Evolutionary conservation across 1,139 yeast species (phyloP).

Genomic region (Scheffersomyces titani): DNA sequence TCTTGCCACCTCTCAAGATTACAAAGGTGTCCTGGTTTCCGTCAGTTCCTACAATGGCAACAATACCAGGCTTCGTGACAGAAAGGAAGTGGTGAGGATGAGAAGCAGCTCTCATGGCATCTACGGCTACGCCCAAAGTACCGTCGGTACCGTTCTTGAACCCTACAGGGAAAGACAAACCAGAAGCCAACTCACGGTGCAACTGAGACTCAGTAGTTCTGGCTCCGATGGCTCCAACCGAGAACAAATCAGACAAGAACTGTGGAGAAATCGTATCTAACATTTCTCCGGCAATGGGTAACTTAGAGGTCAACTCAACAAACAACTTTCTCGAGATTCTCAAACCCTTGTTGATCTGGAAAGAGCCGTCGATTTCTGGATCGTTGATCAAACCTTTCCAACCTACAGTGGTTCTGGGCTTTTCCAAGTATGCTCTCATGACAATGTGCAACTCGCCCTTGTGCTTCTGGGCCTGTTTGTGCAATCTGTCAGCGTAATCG

Average conservation of each 20-base stretch:
- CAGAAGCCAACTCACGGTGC: conserved; percentile 96
- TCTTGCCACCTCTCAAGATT: conserved; percentile 93
- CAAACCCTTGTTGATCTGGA: conserved; percentile 93
- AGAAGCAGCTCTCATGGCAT: conserved; percentile 90
- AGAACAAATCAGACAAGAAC: conserved; percentile 84
- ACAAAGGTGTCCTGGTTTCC: conserved; percentile 91
- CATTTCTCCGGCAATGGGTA: conserved; percentile 97
- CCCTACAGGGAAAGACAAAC: conserved; percentile 96
- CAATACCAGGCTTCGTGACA: conserved; percentile 94
- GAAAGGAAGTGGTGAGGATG: conserved; percentile 95
- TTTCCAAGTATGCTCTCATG: conserved; percentile 97
- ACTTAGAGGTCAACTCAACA: conserved; percentile 72
- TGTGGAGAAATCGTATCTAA: conserved; percentile 98
- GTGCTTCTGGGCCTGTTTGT: conserved; percentile 67
- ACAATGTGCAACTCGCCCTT: conserved; percentile 75
- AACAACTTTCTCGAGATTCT: conserved; percentile 84
- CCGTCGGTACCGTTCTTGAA: conserved; percentile 99
- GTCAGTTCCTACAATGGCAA: conserved; percentile 93
- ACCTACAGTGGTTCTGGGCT: conserved; percentile 98
- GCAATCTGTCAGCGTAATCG: conserved; percentile 78
- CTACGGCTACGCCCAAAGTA: conserved; percentile 87
- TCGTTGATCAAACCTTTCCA: conserved; percentile 99
- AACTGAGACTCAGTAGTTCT: conserved; percentile 98
- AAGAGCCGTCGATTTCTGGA: conserved; percentile 90
- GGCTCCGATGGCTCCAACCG: conserved; percentile 98